Evolutionary conservation across 1,284 basidiomycete genomes (phyloP).

Genomic region (Anthracocystis panici-leucophaei): DNA sequence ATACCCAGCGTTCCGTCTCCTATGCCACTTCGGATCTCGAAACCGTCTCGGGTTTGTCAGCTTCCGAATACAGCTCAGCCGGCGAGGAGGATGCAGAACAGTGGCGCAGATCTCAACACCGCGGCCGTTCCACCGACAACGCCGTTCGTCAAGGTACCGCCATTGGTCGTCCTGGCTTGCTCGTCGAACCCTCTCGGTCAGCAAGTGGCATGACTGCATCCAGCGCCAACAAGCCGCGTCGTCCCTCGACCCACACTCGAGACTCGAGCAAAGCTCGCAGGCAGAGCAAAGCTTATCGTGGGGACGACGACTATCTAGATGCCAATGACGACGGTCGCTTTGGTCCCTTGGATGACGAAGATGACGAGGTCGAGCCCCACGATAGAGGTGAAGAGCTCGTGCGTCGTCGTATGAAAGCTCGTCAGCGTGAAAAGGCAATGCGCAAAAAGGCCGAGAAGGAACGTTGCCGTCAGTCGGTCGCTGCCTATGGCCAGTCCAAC

Average conservation of each 20-base stretch:
- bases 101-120: constrained; percentile 26
- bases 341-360: constrained; percentile 60
- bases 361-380: constrained; percentile 72
- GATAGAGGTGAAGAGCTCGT: constrained; percentile 75
- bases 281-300: constrained; percentile 37
- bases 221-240: constrained; percentile 32
- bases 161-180: constrained; percentile 30
- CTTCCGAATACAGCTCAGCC: constrained; percentile 60
- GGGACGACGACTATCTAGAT: constrained; percentile 43
- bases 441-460: constrained; percentile 68
- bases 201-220: constrained; percentile 24
- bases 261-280: constrained; percentile 44
- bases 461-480: constrained; percentile 34
- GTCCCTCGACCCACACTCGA: constrained; percentile 28
- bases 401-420: constrained; percentile 72
- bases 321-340: constrained; percentile 44
- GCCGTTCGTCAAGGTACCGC: constrained; percentile 35
- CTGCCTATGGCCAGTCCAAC: constrained; percentile 9
- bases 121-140: constrained; percentile 32
- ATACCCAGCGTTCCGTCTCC: constrained; percentile 48
- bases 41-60: constrained; percentile 52
- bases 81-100: constrained; percentile 49
- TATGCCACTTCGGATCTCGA: constrained; percentile 61
- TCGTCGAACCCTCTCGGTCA: constrained; percentile 40
- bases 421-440: constrained; percentile 68